Evolutionary conservation across 495 filamentous ascomycete species (phyloP), one percentile per base, ranked within the genome.

Genomic region (Penicillium pancosmium): DNA sequence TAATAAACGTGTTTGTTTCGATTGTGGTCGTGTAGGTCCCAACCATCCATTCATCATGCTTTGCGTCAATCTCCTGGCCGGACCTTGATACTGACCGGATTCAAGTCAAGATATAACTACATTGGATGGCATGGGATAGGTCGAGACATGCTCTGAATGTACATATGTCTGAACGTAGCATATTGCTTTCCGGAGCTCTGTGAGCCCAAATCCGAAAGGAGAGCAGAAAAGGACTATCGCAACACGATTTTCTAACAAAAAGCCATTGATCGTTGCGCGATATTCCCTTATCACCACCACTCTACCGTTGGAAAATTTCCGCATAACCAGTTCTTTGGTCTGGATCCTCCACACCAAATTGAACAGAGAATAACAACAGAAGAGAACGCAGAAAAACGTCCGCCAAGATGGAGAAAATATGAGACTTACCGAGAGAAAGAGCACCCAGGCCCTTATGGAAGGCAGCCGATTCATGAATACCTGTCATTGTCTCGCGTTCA

Each of bases 221-320:
- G 12, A 13, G 48, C 9, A 10, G 25, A 33, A 33, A 62, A 31
- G 13, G 67, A 69, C 41, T 69, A 69, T 47, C 61, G 67, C 9
- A 47, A 54, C 7, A 65, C 59, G 10, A 59, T 41, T 8, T 38
- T 59, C n/a, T 69, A 69, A 19, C 67, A 68, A 16, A 15, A 7
- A 16, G 3, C 23, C 23, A 23, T 23, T 23, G 23, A 23, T 23
- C 23, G 3, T 23, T 23, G 23, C 23, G 23, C 23, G 23, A 23
- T 3, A 23, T 23, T n/a, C 13, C 12, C 40, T 43, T n/a, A 16
- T 18, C 1, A 9, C 12, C 2, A n/a, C 13, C 7, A 16, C 12
- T n/a, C 6, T 6, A 16, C 12, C 5, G 40, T 18, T 7, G 4
- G 40, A 16, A 43, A 43, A 43, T 43, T n/a, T 16, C 40, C 40